phyloP scores from a whole-genome alignment of 768 basidiomycete species.

The Hericium erinaceus region DNA sequence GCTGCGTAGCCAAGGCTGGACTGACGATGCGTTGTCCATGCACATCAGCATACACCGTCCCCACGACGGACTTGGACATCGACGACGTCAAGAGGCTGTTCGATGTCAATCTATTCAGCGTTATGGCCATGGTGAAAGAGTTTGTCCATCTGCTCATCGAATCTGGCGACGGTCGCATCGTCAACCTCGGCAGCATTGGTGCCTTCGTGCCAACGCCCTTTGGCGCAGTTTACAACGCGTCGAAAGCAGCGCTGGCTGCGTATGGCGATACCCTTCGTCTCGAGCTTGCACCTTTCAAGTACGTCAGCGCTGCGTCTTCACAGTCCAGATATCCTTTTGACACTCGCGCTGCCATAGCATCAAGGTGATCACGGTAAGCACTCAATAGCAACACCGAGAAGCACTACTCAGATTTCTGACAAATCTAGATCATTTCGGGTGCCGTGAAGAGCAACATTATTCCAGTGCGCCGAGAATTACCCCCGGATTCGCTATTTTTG shows the following conservation, averaged over 20 bases:
- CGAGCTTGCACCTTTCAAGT: constrained; percentile 26
- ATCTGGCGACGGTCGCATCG: constrained; percentile 19
- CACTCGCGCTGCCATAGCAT: too few species aligned
- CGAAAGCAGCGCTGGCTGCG: constrained; percentile 25
- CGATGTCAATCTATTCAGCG: constrained; percentile 25
- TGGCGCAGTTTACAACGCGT: constrained; percentile 21
- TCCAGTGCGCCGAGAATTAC: not conserved
- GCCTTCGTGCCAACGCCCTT: constrained; percentile 23
- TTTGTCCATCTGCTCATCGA: constrained; percentile 22
- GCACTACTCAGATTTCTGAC: too few species aligned
- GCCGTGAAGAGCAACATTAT: not conserved
- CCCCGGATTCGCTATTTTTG: not conserved
- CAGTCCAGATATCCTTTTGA: not conserved
- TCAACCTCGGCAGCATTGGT: constrained; percentile 22
- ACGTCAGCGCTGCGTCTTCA: not conserved
- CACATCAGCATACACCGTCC: constrained; percentile 10
- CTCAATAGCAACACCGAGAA: too few species aligned
- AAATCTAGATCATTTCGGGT: not conserved
- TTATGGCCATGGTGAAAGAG: constrained; percentile 24
- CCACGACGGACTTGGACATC: constrained; percentile 20
- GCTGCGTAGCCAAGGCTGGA: not conserved
- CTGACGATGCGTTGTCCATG: not conserved
- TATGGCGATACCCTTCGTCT: constrained; percentile 24
- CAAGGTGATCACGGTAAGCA: too few species aligned
- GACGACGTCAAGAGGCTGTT: constrained; percentile 18